phyloP scores from a whole-genome alignment of 371 early-diverging fungal species.

The Chytridiales sp. region DNA sequence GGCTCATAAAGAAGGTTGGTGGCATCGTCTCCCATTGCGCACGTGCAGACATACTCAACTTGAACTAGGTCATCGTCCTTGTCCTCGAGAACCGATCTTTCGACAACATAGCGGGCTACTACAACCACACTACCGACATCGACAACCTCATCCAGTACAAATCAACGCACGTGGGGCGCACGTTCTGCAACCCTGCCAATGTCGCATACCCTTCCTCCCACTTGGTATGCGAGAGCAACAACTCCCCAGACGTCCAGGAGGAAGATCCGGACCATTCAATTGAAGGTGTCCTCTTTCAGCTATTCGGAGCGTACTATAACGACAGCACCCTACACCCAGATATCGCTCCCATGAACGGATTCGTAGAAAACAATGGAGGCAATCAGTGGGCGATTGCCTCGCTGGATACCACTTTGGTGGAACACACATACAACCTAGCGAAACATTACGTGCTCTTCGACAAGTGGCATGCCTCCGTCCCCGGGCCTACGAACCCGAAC shows the following conservation, averaged over 20 bases:
- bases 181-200: background rate
- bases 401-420: constrained; percentile 5
- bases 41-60: background rate
- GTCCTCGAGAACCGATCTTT: background rate
- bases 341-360: constrained; percentile 11
- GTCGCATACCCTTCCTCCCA: background rate
- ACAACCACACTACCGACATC: constrained; percentile 13
- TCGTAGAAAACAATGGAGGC: too few species aligned
- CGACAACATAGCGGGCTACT: constrained; percentile 13
- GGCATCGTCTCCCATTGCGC: too few species aligned
- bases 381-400: too few species aligned
- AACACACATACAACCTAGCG: constrained; percentile 18
- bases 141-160: constrained; percentile 19
- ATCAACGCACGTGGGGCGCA: background rate
- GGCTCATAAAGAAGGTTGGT: too few species aligned
- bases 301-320: constrained; percentile 5
- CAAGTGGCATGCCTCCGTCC: constrained; percentile 30
- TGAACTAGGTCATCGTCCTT: too few species aligned
- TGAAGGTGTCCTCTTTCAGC: background rate
- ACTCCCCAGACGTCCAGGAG: too few species aligned
- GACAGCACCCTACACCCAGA: background rate
- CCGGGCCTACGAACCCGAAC: constrained; percentile 29
- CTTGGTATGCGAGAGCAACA: too few species aligned
- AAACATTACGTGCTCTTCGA: constrained; percentile 23
- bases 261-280: constrained; percentile 2